phyloP scores from a whole-genome alignment of 2,329 filamentous ascomycete species.

The Colletotrichum sp. region DNA sequence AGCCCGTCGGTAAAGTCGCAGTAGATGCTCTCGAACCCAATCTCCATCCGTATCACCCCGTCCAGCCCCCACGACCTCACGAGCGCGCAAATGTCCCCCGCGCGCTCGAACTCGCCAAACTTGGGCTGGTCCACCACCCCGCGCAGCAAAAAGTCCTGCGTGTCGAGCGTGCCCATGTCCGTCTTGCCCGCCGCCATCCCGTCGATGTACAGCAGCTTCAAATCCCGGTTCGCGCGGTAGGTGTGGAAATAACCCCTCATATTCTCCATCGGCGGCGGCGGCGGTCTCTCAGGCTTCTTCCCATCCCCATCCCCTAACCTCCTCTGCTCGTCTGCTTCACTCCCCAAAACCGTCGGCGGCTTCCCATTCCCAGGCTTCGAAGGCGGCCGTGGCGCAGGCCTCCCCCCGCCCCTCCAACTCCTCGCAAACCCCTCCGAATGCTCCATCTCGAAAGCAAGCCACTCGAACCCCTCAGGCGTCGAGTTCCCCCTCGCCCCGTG shows the following conservation, averaged over 20 bases:
- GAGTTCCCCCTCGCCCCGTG: slow-evolving; percentile 60
- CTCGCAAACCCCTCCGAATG: slow-evolving; percentile 71
- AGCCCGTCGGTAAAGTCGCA: slow-evolving; percentile 63
- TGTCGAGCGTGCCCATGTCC: slow-evolving; percentile 68
- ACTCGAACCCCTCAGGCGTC: slow-evolving; percentile 62
- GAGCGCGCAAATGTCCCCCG: slow-evolving; percentile 59
- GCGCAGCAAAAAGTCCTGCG: slow-evolving; percentile 67
- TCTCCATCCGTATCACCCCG: slow-evolving; percentile 70
- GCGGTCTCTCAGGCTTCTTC: neutral
- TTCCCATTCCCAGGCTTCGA: neutral
- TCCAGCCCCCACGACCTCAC: slow-evolving; percentile 62
- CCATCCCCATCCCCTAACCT: neutral
- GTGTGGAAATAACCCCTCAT: slow-evolving; percentile 67
- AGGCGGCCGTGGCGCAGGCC: neutral
- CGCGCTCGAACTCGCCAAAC: slow-evolving; percentile 53
- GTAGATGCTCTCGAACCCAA: slow-evolving; percentile 73
- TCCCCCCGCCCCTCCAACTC: neutral
- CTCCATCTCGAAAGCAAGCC: slow-evolving; percentile 80
- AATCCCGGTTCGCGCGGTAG: slow-evolving; percentile 61
- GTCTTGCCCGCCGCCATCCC: slow-evolving; percentile 74
- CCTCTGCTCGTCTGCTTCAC: too few relatives aligned
- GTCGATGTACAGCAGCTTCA: slow-evolving; percentile 72
- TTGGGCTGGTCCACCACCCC: slow-evolving; percentile 30
- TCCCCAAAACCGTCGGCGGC: neutral
- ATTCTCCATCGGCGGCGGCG: neutral